Evolutionary conservation across 169 alveolate genomes (phyloP), one percentile per base, ranked within the genome.

Genomic region (Plasmodium cynomolgi): DNA sequence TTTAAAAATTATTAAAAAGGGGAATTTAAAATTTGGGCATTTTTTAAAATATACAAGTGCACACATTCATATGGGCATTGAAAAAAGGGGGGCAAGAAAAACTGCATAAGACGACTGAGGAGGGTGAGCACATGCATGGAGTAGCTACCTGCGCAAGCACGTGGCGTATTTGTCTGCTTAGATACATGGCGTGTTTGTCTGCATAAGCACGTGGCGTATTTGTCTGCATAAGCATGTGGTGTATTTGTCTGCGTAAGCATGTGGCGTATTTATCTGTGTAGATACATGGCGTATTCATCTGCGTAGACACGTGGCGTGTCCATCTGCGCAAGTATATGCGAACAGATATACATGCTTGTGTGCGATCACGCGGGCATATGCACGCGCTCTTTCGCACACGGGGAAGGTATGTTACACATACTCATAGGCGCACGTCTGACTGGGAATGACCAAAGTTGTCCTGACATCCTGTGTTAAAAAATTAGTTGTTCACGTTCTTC

Each of bases 21-120:
- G 62, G 44, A 75, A 75, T 85, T 85, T 75, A 85, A 85, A 85
- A 85, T 85, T 50, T 54, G 41, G 50, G 58, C 34, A 23, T 85
- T 85, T 74, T 85, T 85, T 85, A 85, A 85, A 74, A 85, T 85
- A 85, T 85, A 85, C 93, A 85, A 56, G 84, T 84, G 93, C 93
- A 81, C 93, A 85, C 85, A 85, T 85, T 50, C 74, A 75, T 85
- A 56, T 54, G 75, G 75, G 79, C 93, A 75, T 85, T 74, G 93
- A 75, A 85, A 85, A 85, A 77, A 71, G 13, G 77, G 81, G 68
- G 26, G 68, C 58, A 50, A 44, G 68, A 75, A 75, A 74, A 85
- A 85, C 74, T 29, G 23, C 85, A 85, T 85, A 75, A 13, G 15
- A 26, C 37, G 58, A 26, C 37, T 47, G 62, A 41, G 58, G 13